These are phyloP conservation scores for Cavenderia fasciculata DNA, from an alignment of 78 protist genomes.

Conservation along the genomic window DNA sequence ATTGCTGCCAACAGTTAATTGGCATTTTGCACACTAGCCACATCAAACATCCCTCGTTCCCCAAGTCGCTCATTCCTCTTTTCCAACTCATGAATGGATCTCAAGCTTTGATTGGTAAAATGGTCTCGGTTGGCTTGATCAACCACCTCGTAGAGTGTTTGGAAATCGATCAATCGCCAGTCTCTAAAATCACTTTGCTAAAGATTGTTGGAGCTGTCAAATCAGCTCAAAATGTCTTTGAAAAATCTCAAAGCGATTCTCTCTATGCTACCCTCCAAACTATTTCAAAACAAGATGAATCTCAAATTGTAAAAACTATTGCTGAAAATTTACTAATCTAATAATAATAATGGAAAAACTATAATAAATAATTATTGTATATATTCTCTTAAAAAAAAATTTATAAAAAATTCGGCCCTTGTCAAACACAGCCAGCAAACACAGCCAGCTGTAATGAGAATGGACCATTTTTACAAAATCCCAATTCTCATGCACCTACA, in stretches of 20 bases:
- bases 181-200: constrained; percentile 52
- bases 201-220: constrained; percentile 37
- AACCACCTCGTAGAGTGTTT: constrained; percentile 25
- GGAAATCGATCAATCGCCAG: constrained; percentile 27
- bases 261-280: background rate
- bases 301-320: constrained; percentile 56
- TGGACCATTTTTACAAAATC: no score
- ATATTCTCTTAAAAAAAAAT: no score
- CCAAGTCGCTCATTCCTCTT: constrained; percentile 67
- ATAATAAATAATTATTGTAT: no score
- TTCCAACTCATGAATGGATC: constrained; percentile 26
- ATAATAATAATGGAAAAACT: no score
- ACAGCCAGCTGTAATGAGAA: no score
- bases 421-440: no score
- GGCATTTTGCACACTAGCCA: constrained; percentile 13
- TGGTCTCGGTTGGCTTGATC: constrained; percentile 41
- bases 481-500: no score
- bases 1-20: background rate
- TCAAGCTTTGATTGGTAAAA: background rate
- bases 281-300: constrained; percentile 32
- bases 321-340: constrained; percentile 54
- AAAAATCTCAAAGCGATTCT: background rate
- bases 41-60: constrained; percentile 64
- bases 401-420: no score
- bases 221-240: background rate